phyloP scores from a whole-genome alignment of 345 rosid species.

The Gossypium anomalum region DNA sequence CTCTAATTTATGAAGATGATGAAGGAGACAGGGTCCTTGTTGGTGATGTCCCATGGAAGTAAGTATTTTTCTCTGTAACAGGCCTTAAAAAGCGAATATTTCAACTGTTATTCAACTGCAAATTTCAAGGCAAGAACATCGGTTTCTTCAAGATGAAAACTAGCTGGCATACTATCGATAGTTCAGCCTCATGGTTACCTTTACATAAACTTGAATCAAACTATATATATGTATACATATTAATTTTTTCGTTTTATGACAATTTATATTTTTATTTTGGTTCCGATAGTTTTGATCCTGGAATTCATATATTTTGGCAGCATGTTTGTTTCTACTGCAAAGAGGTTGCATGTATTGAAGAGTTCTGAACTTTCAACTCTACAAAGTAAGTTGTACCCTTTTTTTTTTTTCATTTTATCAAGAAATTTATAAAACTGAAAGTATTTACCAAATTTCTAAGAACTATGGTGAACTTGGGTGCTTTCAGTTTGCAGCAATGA shows the following conservation, averaged over 20 bases:
- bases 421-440: not conserved
- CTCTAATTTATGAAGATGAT: conserved; percentile 88
- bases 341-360: conserved; percentile 83
- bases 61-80: conserved; percentile 43
- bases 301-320: conserved; percentile 31
- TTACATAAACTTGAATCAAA: not conserved
- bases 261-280: not conserved
- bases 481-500: conserved; percentile 23
- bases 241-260: not conserved
- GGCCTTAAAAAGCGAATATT: not conserved
- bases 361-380: conserved; percentile 57
- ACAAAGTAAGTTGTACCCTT: not conserved
- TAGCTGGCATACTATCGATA: not conserved
- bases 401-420: not conserved
- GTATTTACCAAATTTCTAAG: conserved; percentile 13
- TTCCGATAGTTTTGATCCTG: not conserved
- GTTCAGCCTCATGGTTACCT: not conserved
- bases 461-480: conserved; percentile 10
- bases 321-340: conserved; percentile 88
- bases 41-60: conserved; percentile 99
- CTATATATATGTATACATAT: not conserved
- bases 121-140: not conserved
- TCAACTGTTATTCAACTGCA: not conserved
- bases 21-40: conserved; percentile 99
- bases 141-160: conserved; percentile 1